Conservation (phyloP, 768 basidiomycete genomes). For the Lentinus brumalis region DNA sequence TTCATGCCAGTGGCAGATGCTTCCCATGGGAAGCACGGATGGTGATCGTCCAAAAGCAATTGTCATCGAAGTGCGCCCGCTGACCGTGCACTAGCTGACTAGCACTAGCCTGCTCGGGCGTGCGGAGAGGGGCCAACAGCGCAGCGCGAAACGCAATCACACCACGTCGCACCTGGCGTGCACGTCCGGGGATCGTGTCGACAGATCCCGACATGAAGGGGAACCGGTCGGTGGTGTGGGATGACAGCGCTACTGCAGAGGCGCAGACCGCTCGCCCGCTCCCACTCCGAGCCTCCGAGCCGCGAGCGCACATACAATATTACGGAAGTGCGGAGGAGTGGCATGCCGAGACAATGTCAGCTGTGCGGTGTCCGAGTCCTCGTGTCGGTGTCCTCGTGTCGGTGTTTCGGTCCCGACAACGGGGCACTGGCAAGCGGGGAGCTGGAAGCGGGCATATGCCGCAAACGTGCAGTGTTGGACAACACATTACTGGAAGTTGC, state of each 20-base stretch:
- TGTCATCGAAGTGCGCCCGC: too few species aligned
- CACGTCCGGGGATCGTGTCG: neutral
- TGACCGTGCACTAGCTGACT: neutral
- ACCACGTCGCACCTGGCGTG: neutral
- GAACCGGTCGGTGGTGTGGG: neutral
- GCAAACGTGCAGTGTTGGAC: neutral
- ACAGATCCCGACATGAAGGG: neutral
- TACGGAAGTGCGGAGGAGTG: too few species aligned
- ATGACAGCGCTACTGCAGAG: neutral
- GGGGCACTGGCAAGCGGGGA: neutral
- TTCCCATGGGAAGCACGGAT: neutral
- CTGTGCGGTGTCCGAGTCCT: neutral
- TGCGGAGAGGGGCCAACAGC: neutral
- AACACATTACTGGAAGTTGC: neutral
- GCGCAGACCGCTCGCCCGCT: too few species aligned
- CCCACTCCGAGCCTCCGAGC: too few species aligned
- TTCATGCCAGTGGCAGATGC: neutral
- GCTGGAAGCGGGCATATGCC: neutral
- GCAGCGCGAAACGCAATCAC: neutral
- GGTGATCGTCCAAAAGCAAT: neutral
- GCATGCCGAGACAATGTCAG: neutral
- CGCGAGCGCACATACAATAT: too few species aligned
- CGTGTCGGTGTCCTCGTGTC: neutral
- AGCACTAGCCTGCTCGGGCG: neutral
- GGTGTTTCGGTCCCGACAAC: neutral